Evolutionary conservation across 176 grass and related monocot genomes (phyloP), one percentile per base, ranked within the genome.

Genomic region (Zea mays): DNA sequence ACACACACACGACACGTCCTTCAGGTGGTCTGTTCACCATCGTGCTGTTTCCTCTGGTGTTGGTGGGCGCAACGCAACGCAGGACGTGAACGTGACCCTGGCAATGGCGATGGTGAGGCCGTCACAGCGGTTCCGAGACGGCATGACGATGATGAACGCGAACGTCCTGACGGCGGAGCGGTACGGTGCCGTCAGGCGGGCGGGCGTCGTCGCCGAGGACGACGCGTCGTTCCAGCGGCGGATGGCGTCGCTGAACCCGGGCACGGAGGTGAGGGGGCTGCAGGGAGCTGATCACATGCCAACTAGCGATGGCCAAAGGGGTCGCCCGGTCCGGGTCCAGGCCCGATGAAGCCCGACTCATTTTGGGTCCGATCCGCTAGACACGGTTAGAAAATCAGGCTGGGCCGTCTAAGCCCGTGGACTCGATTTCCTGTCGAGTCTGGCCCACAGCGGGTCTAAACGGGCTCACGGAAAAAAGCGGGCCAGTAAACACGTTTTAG

Each of bases 241-340:
- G 65, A 91, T 89, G 85, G 75, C 73, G 3, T 65, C 90, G 20
- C 50, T 58, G 54, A 84, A 46, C 68, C 86, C 84, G 1, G 73
- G 78, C 36, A 65, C 14, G 13, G 36, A 65, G 7, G 62, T 65
- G 14, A 16, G 0, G 14, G 36, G 13, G 36, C 2, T 65, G 36
- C 36, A 40, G 14, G 62, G 62, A 15, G 62, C 62, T 16, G 62
- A 64, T 39, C 62, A 64, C 16, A 64, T 39, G 62, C n/a, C n/a
- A n/a, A n/a, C n/a, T n/a, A n/a, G n/a, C n/a, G n/a, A n/a, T n/a
- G n/a, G n/a, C n/a, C n/a, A n/a, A n/a, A n/a, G n/a, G n/a, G n/a
- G n/a, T n/a, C n/a, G n/a, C n/a, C n/a, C n/a, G n/a, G n/a, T n/a
- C n/a, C n/a, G n/a, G n/a, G n/a, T n/a, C n/a, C n/a, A n/a, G n/a